Conservation (phyloP, 164 flowering plant genomes). For the Dillenia turbinata region DNA sequence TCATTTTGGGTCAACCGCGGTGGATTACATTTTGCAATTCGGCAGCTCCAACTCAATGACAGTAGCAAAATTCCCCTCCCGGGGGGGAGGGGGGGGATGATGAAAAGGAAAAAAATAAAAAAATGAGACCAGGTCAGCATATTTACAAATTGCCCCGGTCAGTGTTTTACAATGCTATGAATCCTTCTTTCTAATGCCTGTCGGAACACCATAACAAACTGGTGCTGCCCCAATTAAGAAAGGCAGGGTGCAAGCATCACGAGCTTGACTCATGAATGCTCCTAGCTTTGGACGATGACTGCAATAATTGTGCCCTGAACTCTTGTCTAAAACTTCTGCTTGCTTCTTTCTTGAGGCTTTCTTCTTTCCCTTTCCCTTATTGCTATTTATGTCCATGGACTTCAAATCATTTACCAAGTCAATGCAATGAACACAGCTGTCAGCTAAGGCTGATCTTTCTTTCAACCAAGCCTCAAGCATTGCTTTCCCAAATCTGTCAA, state of each 20-base stretch:
- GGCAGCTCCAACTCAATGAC: no score
- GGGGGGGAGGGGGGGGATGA: no score
- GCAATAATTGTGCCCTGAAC: constrained; percentile 12
- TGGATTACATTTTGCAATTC: no score
- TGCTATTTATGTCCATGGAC: constrained; percentile 26
- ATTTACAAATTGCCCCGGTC: no score
- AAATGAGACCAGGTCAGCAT: no score
- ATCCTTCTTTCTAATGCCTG: constrained; percentile 56
- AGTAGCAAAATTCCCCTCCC: no score
- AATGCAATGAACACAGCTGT: constrained; percentile 26
- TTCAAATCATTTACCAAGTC: constrained; percentile 32
- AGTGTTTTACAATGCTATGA: constrained; percentile 10
- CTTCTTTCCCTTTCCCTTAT: constrained; percentile 27
- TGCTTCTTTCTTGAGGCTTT: constrained; percentile 25
- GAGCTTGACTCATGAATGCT: constrained; percentile 72
- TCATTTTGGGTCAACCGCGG: no score
- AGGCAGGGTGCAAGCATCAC: constrained; percentile 77
- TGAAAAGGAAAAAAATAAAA: no score
- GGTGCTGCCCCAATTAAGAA: constrained; percentile 85
- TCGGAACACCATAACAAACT: constrained; percentile 96
- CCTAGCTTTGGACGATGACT: constrained; percentile 56
- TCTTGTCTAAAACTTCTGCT: constrained; percentile 12
- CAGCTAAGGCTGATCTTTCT: constrained; percentile 39
- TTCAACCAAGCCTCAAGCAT: constrained; percentile 72
- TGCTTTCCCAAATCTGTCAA: constrained; percentile 80